These are phyloP conservation scores for Aspergillus campestris DNA, from an alignment of 495 filamentous ascomycete species.

Conservation along the genomic window DNA sequence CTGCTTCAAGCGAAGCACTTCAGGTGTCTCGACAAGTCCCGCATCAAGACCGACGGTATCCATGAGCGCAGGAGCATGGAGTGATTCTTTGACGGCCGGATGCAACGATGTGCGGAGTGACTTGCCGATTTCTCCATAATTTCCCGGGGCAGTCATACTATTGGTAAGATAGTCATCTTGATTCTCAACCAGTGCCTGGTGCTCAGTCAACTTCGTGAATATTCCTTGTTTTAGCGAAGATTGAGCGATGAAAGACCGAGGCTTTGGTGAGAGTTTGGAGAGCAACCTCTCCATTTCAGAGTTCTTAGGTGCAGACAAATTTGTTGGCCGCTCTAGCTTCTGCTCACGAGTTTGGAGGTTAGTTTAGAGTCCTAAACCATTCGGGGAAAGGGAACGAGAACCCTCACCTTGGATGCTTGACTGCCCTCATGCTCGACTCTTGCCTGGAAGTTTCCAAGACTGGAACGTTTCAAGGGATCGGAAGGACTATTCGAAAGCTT, in stretches of 20 bases:
- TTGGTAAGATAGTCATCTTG: constrained; percentile 42
- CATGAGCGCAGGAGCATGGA: constrained; percentile 30
- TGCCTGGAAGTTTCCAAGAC: constrained; percentile 28
- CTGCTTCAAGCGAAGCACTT: constrained; percentile 52
- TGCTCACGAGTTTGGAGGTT: constrained; percentile 45
- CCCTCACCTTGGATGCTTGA: constrained; percentile 30
- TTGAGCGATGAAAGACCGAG: constrained; percentile 12
- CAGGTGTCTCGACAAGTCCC: constrained; percentile 28
- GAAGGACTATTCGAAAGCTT: constrained; percentile 20
- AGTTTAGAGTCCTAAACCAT: neutral
- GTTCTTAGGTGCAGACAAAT: constrained; percentile 13
- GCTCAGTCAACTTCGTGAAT: constrained; percentile 61
- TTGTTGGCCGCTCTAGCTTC: constrained; percentile 36
- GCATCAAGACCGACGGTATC: constrained; percentile 8
- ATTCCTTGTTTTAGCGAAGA: constrained; percentile 13
- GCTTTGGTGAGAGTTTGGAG: constrained; percentile 26
- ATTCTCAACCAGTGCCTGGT: constrained; percentile 48
- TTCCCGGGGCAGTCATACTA: constrained; percentile 16
- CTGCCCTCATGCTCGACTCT: constrained; percentile 12
- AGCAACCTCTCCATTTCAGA: constrained; percentile 34
- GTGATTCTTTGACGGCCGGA: constrained; percentile 44
- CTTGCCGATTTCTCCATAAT: constrained; percentile 35
- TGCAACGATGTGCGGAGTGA: constrained; percentile 37
- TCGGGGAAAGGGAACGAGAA: neutral
- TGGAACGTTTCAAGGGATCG: constrained; percentile 30